Evolutionary conservation across 192 early-diverging fungal species (phyloP), one percentile per base, ranked within the genome.

Genomic region (Linnemannia hyalina): DNA sequence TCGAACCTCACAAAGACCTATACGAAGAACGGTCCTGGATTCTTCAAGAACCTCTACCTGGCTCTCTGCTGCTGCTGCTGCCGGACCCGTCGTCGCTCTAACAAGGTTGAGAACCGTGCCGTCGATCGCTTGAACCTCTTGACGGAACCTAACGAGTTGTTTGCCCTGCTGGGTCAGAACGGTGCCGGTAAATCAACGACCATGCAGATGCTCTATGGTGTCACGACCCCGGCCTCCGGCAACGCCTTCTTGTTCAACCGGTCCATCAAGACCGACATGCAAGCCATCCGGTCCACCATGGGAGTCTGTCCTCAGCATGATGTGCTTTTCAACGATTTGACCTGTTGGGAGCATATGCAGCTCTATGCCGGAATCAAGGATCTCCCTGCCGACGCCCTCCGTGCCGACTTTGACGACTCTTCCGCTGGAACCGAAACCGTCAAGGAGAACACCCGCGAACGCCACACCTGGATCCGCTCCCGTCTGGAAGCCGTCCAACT

Each of bases 331-430:
- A 90, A 92, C 70, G 95, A 95, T 70, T 80, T 96, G 68, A 96
- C 94, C 3, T 94, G 95, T 29, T 86, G 87, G 75, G 95, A 96
- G 82, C 94, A 96, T 84, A 88, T 96, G 74, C 90, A 91, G 75
- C 89, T 96, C 36, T 96, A 94, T 77, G 94, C 93, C n/a, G 94
- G 94, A 29, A 89, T 96, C 73, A 96, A 96, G 87, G 93, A 93
- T 41, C 87, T 96, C 15, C 89, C 91, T 41, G 70, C 80, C 3
- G 76, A 85, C 4, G 84, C 78, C 10, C 55, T 86, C 11, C 46
- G 76, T 3, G 83, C 44, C 6, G 54, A 75, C 1, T n/a, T 70
- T 11, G 68, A 76, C 3, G 74, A 77, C 20, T 29, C 35, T 40
- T 74, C 87, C 18, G 49, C 49, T 22, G 3, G 18, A 36, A 91